Evolutionary conservation across 352 stramenopile species (phyloP).

Genomic region (Peronospora farinosa): DNA sequence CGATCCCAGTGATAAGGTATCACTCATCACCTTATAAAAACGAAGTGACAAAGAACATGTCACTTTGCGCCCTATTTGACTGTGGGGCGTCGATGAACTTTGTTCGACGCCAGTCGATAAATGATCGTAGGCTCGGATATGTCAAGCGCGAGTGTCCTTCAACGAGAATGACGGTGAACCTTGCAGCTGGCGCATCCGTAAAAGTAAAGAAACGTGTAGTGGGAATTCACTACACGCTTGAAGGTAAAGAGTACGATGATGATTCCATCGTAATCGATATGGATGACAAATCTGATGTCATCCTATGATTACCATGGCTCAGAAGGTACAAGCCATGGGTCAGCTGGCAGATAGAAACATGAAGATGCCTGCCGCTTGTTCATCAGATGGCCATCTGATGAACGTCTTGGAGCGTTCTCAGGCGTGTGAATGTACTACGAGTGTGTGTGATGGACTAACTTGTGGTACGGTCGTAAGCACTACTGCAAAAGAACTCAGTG

Average conservation of each 20-base stretch:
- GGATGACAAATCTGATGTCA: not conserved
- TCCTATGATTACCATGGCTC: not conserved
- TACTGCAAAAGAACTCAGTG: no score
- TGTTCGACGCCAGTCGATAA: no score
- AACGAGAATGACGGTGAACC: not conserved
- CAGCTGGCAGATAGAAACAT: no score
- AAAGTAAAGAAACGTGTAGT: no score
- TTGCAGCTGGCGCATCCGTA: not conserved
- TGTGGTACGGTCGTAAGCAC: not conserved
- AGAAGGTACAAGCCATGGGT: not conserved
- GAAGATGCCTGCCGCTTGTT: no score
- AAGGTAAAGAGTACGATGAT: not conserved
- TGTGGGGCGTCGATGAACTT: no score
- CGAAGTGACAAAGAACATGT: no score
- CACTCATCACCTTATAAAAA: not conserved
- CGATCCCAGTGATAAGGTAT: not conserved
- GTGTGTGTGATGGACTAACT: not conserved
- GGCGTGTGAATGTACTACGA: no score
- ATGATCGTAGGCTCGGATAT: not conserved
- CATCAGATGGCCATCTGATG: not conserved
- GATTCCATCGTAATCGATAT: not conserved
- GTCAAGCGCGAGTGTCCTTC: not conserved
- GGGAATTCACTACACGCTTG: no score
- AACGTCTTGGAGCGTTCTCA: not conserved
- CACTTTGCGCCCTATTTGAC: no score